phyloP scores from a whole-genome alignment of 176 grass and related monocot species.

The Secale cereale region DNA sequence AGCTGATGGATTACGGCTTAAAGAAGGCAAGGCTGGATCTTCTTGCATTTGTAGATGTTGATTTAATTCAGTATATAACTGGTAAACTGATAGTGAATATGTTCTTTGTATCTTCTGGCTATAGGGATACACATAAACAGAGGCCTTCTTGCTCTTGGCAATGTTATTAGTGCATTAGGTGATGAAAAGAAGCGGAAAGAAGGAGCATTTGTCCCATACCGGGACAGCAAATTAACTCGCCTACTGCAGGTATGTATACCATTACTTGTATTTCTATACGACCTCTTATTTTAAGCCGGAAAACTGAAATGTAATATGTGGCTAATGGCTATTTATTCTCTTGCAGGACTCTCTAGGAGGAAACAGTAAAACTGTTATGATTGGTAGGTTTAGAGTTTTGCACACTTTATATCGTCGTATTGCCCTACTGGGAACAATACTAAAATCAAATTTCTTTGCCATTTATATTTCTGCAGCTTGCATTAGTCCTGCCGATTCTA shows the following conservation, averaged over 20 bases:
- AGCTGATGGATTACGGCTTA: slow-evolving; percentile 66
- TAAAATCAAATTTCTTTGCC: slow-evolving; percentile 20
- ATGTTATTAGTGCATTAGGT: slow-evolving; percentile 79
- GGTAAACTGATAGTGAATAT: slow-evolving; percentile 4
- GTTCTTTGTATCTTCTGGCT: not conserved
- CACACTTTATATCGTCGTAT: not conserved
- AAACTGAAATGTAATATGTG: not conserved
- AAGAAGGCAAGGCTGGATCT: slow-evolving; percentile 54
- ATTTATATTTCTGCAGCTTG: slow-evolving; percentile 46
- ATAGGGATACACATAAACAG: slow-evolving; percentile 83
- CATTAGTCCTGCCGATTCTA: slow-evolving; percentile 84
- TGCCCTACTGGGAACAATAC: not conserved
- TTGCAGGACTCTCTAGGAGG: slow-evolving; percentile 84
- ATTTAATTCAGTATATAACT: slow-evolving; percentile 12
- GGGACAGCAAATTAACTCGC: slow-evolving; percentile 80
- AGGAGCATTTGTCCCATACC: slow-evolving; percentile 70
- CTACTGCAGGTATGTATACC: slow-evolving; percentile 51
- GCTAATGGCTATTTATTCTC: not conserved
- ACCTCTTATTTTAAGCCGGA: not conserved
- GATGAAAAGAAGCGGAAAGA: slow-evolving; percentile 90
- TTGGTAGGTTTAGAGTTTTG: slow-evolving; percentile 43
- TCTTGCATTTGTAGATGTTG: not conserved
- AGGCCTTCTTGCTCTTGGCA: slow-evolving; percentile 84
- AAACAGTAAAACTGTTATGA: slow-evolving; percentile 88
- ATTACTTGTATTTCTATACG: not conserved